Evolutionary conservation across 2,329 filamentous ascomycete species (phyloP).

Genomic region (Teratosphaeriaceae sp.): DNA sequence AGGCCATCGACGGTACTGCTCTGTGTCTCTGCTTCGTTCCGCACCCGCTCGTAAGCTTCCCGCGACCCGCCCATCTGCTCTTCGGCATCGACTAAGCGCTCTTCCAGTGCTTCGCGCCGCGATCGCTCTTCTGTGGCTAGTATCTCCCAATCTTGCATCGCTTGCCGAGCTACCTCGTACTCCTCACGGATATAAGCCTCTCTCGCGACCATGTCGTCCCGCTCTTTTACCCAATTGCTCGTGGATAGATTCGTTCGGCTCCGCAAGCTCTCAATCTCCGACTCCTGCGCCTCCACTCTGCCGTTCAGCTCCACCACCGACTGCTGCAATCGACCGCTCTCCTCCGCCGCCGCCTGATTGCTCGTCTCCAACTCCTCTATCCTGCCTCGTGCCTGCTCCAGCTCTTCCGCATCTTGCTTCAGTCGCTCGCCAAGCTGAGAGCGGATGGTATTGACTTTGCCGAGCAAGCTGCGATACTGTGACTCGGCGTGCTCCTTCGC

Average conservation of each 20-base stretch:
- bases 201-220: conserved; percentile 72
- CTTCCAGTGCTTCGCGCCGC: conserved; percentile 72
- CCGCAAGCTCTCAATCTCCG: conserved; percentile 72
- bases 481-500: conserved; percentile 68
- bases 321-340: conserved; percentile 47
- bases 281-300: conserved; percentile 63
- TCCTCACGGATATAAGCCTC: conserved; percentile 75
- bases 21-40: conserved; percentile 70
- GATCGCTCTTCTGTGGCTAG: conserved; percentile 95
- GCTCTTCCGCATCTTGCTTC: conserved; percentile 81
- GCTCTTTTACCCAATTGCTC: conserved; percentile 90
- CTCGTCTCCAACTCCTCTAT: conserved; percentile 47
- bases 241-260: conserved; percentile 81
- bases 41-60: conserved; percentile 68
- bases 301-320: conserved; percentile 60
- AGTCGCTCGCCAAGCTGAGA: conserved; percentile 81
- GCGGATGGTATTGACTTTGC: conserved; percentile 89
- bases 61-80: conserved; percentile 68
- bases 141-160: conserved; percentile 98
- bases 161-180: conserved; percentile 84
- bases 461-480: conserved; percentile 80
- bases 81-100: conserved; percentile 76
- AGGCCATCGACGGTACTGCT: conserved; percentile 75
- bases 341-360: conserved; percentile 26
- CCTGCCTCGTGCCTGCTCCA: conserved; percentile 74